phyloP scores from a whole-genome alignment of 495 filamentous ascomycete genomes.

The Bombardia bombarda region DNA sequence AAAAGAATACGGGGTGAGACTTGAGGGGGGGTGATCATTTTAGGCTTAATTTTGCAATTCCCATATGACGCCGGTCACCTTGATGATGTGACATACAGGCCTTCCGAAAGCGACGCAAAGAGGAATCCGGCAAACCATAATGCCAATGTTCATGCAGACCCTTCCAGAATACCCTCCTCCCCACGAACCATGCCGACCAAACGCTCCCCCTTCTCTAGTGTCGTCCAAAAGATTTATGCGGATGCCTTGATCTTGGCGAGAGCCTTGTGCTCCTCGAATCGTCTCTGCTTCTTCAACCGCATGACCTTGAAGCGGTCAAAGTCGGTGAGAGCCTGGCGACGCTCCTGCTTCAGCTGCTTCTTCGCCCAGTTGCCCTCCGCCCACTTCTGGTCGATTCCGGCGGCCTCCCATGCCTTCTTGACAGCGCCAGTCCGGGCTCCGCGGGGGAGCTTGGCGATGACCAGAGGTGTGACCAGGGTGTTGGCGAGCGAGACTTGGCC shows the following conservation, averaged over 20 bases:
- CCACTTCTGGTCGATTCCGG: slow-evolving; percentile 86
- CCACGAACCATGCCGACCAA: slow-evolving; percentile 31
- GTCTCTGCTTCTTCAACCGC: slow-evolving; percentile 93
- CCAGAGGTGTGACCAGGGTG: slow-evolving; percentile 81
- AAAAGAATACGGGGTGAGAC: too few relatives aligned
- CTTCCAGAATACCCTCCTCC: slow-evolving; percentile 29
- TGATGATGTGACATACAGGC: slow-evolving; percentile 43
- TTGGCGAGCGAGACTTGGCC: slow-evolving; percentile 71
- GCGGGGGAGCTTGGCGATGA: slow-evolving; percentile 81
- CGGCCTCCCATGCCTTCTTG: slow-evolving; percentile 76
- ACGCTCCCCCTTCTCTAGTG: slow-evolving; percentile 19
- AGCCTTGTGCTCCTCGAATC: slow-evolving; percentile 93
- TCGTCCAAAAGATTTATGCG: slow-evolving; percentile 28
- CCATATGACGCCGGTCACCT: slow-evolving; percentile 36
- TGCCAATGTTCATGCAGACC: slow-evolving; percentile 42
- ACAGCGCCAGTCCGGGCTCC: slow-evolving; percentile 75
- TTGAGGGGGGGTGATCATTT: too few relatives aligned
- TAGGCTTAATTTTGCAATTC: slow-evolving; percentile 35
- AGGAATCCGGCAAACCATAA: slow-evolving; percentile 38
- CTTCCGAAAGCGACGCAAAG: slow-evolving; percentile 45
- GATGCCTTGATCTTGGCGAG: slow-evolving; percentile 63
- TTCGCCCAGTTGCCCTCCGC: slow-evolving; percentile 80
- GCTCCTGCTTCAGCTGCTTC: slow-evolving; percentile 72
- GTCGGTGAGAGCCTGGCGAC: slow-evolving; percentile 86
- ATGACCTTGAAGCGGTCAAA: slow-evolving; percentile 99